Percentiles rank a stretch among this genome's conserved stretches.
These are phyloP conservation scores for Phragmites australis DNA, from an alignment of 176 grass and related monocot genomes.

Conservation along the genomic window DNA sequence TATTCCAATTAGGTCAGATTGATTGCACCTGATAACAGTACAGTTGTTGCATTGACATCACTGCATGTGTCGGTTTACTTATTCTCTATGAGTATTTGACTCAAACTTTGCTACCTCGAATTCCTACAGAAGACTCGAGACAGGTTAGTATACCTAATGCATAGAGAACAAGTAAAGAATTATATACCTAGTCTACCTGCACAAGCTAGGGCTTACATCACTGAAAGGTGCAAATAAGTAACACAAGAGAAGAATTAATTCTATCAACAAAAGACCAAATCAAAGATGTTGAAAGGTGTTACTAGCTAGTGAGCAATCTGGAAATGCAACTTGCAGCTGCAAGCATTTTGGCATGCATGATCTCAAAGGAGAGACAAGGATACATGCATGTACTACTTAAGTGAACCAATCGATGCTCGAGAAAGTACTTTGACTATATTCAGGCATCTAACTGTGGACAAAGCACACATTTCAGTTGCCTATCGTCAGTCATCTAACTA, in stretches of 20 bases:
- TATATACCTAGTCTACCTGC: not conserved
- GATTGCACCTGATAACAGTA: constrained; percentile 1
- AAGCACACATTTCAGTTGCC: not conserved
- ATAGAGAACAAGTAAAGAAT: not conserved
- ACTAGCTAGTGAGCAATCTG: not conserved
- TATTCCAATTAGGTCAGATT: constrained; percentile 37
- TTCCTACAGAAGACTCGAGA: not conserved
- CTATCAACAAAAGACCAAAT: not conserved
- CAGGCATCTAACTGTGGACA: not conserved
- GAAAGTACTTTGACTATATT: constrained; percentile 3
- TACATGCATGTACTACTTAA: not conserved
- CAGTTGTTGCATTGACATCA: not conserved
- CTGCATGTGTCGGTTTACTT: constrained; percentile 14
- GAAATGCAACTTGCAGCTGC: constrained; percentile 4
- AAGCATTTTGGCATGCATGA: not conserved
- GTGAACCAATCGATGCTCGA: not conserved
- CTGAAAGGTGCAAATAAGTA: not conserved
- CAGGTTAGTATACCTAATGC: not conserved
- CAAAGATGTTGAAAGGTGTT: constrained; percentile 11
- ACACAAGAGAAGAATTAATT: not conserved
- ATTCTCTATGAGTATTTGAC: not conserved
- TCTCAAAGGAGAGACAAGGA: constrained; percentile 1
- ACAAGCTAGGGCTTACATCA: constrained; percentile 9
- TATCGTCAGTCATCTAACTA: constrained; percentile 9
- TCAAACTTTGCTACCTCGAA: not conserved